Percentiles rank a stretch among this genome's conserved stretches.
phyloP scores from a whole-genome alignment of 1,284 basidiomycete genomes.

The Garcileccinum viscosum region DNA sequence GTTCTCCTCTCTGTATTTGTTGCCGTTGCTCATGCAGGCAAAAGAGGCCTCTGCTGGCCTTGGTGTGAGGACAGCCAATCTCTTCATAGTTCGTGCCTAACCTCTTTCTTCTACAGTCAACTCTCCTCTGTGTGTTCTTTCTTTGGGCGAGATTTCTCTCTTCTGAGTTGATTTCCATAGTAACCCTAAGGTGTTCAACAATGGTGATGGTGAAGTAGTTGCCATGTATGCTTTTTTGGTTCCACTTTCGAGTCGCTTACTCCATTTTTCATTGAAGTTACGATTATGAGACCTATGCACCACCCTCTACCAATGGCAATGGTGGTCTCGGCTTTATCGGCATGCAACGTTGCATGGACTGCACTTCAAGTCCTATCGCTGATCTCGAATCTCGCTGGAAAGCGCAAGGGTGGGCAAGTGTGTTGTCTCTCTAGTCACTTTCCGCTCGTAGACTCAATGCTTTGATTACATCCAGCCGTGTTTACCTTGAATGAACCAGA shows the following conservation, averaged over 20 bases:
- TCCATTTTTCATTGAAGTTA: constrained; percentile 30
- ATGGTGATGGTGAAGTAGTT: constrained; percentile 37
- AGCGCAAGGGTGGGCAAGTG: constrained; percentile 40
- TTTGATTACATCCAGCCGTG: constrained; percentile 32
- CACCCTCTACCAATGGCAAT: constrained; percentile 39
- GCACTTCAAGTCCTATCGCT: constrained; percentile 42
- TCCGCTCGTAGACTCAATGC: background rate
- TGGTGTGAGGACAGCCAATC: constrained; percentile 27
- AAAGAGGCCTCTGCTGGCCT: constrained; percentile 31
- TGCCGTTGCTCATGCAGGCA: constrained; percentile 25
- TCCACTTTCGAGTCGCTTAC: background rate
- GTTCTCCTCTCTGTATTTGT: constrained; percentile 22
- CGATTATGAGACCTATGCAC: constrained; percentile 45
- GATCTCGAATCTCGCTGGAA: constrained; percentile 39
- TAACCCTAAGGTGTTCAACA: constrained; percentile 38
- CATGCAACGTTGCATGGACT: constrained; percentile 46
- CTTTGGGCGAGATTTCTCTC: background rate
- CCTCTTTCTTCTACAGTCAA: constrained; percentile 21
- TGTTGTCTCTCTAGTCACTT: constrained; percentile 3
- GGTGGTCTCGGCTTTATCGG: constrained; percentile 46
- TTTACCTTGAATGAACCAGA: constrained; percentile 48
- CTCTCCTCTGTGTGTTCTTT: constrained; percentile 25
- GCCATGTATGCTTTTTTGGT: constrained; percentile 34
- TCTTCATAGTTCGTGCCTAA: constrained; percentile 6
- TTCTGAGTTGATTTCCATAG: constrained; percentile 22